Conservation (phyloP, 805 yeast genomes). For the Groenewaldozyma salmanticensis region DNA sequence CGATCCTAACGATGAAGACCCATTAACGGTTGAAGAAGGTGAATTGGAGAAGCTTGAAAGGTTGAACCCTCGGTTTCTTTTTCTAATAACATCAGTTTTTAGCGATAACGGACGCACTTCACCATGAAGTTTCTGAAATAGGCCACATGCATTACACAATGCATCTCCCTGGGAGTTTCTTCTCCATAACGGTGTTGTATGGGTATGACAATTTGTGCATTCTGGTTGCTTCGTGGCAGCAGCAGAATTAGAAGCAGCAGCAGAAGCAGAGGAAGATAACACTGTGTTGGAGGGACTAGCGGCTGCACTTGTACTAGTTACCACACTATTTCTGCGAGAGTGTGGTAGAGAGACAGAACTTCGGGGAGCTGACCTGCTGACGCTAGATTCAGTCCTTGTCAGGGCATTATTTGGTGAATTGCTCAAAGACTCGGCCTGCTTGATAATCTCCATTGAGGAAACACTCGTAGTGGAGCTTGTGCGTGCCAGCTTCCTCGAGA, state of each 20-base stretch:
- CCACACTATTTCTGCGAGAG: neutral
- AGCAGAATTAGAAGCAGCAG: neutral
- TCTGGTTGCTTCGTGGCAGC: no score
- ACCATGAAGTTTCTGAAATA: constrained; percentile 86
- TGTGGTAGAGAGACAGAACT: no score
- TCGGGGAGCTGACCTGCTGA: no score
- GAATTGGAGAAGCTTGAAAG: neutral
- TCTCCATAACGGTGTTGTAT: constrained; percentile 92
- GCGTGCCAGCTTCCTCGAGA: neutral
- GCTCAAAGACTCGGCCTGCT: neutral
- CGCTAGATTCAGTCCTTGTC: neutral
- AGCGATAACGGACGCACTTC: constrained; percentile 90
- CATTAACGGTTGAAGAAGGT: neutral
- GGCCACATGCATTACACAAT: constrained; percentile 92
- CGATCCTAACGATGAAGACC: neutral
- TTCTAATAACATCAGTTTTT: constrained; percentile 88
- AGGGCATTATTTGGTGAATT: neutral
- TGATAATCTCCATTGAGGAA: neutral
- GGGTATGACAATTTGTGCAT: constrained; percentile 87
- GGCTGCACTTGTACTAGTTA: neutral
- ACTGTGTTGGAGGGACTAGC: neutral
- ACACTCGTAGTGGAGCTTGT: neutral
- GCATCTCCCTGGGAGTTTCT: constrained; percentile 92
- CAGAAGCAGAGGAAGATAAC: constrained; percentile 1
- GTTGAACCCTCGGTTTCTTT: constrained; percentile 54